These are phyloP conservation scores for Coemansia sp. DNA, from an alignment of 371 early-diverging fungal species.

Conservation along the genomic window DNA sequence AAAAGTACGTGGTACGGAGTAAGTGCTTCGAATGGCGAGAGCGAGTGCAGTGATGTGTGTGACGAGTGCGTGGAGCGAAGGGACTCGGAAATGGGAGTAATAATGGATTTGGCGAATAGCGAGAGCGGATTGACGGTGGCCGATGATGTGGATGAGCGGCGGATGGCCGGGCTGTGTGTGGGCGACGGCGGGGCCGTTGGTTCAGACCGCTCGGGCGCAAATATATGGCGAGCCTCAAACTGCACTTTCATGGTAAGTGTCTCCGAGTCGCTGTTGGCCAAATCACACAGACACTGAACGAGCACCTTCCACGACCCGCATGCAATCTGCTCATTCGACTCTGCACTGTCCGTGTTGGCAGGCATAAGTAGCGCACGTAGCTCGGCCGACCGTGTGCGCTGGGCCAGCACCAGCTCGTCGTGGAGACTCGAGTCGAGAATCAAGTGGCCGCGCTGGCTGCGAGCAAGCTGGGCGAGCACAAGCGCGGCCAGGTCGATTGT, in stretches of 20 bases:
- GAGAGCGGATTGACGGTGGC: background rate
- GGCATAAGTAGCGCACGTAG: conserved; percentile 36
- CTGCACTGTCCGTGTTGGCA: background rate
- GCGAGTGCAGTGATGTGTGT: conserved; percentile 5
- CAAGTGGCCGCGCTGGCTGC: conserved; percentile 12
- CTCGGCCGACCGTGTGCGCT: conserved; percentile 28
- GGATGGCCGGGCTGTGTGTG: background rate
- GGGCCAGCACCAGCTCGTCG: conserved; percentile 23
- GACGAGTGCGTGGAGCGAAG: conserved; percentile 1
- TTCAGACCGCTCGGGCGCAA: background rate
- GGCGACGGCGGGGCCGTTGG: background rate
- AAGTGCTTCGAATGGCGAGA: background rate
- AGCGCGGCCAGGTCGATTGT: conserved; percentile 33
- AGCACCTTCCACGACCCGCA: conserved; percentile 31
- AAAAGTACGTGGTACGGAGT: conserved; percentile 10
- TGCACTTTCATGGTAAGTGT: conserved; percentile 28
- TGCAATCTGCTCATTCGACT: background rate
- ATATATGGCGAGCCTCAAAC: conserved; percentile 29
- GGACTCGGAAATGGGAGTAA: background rate
- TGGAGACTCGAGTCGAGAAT: conserved; percentile 14
- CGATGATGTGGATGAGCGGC: conserved; percentile 4
- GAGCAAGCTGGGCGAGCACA: conserved; percentile 20
- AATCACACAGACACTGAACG: conserved; percentile 30
- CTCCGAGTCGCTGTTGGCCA: conserved; percentile 34
- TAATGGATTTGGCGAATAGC: background rate